Evolutionary conservation across 148 eudicot species (phyloP), one percentile per base, ranked within the genome.

Genomic region (Drosera capensis): DNA sequence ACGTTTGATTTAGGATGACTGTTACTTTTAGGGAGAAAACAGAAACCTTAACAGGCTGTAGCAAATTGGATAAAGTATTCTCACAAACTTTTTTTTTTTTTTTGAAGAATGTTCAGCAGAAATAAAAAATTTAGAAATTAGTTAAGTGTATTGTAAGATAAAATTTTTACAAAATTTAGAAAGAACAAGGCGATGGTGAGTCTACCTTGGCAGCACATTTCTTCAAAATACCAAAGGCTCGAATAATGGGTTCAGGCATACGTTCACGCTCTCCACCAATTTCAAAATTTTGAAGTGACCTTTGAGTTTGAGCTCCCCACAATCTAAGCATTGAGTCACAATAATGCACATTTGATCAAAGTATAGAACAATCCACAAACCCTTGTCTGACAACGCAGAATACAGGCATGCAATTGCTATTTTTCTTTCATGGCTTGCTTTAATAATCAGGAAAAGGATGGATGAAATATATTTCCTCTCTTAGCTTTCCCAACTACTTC

Each of bases 221-320:
- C 64, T 88, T 88, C 44, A 88, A 75, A 63, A 75, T 71, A 29
- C 96, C 96, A 56, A 88, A 90, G 29, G 93, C 84, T 53, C 87
- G 75, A 36, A 90, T 48, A 17, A 90, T 90, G 40, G 84, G 97
- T 66, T 88, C 97, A 24, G 97, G 97, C 97, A 90, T 90, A 44
- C 92, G 73, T 59, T 90, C 97, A 22, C 93, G 93, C 2, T 90
- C 85, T 47, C 97, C 97, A 21, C 97, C 97, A 60, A 90, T 90
- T 29, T 90, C 97, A 66, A 90, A 90, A 49, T 90, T 90, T 60
- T 90, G 97, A 36, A 90, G 51, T 28, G 97, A 90, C 63, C 97
- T 80, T 54, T 90, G 95, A 42, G 95, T 90, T 69, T 90, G 97
- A 67, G 95, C 95, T 46, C 95, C 97, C 97, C 97, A 90, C 70